Evolutionary conservation across 768 basidiomycete species (phyloP).

Genomic region (Termitomyces eurrhizus): DNA sequence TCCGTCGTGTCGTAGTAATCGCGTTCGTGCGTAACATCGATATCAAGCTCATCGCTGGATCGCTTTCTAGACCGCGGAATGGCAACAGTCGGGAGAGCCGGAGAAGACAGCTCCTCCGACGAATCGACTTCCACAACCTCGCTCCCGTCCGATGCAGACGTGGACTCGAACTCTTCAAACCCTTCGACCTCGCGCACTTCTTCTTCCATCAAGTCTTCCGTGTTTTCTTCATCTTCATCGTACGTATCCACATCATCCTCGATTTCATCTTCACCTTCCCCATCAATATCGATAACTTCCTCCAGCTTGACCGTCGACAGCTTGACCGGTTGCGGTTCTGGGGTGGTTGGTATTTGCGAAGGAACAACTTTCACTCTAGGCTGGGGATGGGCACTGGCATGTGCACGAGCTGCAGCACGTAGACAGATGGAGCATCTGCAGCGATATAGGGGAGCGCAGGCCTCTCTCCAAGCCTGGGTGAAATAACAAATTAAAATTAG

Average conservation of each 20-base stretch:
- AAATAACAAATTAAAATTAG: conserved; percentile 1
- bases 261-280: conserved; percentile 23
- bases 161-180: conserved; percentile 16
- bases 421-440: conserved; percentile 75
- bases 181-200: conserved; percentile 32
- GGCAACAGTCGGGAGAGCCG: neutral
- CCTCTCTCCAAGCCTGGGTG: conserved; percentile 67
- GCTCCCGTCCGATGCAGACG: conserved; percentile 10
- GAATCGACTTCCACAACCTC: conserved; percentile 1
- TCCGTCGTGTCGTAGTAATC: conserved; percentile 6
- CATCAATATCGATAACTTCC: conserved; percentile 14
- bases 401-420: conserved; percentile 54
- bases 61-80: conserved; percentile 18
- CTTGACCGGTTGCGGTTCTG: neutral
- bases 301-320: conserved; percentile 11
- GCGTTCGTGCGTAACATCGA: conserved; percentile 16
- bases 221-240: conserved; percentile 24
- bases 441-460: conserved; percentile 65
- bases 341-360: conserved; percentile 5
- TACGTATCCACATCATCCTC: conserved; percentile 17
- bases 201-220: conserved; percentile 17
- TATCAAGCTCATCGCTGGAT: conserved; percentile 29
- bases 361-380: conserved; percentile 1
- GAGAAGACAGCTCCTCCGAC: neutral
- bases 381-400: conserved; percentile 23